Evolutionary conservation across 139 green algal genomes (phyloP), one percentile per base, ranked within the genome.

Genomic region (Dunaliella primolecta): DNA sequence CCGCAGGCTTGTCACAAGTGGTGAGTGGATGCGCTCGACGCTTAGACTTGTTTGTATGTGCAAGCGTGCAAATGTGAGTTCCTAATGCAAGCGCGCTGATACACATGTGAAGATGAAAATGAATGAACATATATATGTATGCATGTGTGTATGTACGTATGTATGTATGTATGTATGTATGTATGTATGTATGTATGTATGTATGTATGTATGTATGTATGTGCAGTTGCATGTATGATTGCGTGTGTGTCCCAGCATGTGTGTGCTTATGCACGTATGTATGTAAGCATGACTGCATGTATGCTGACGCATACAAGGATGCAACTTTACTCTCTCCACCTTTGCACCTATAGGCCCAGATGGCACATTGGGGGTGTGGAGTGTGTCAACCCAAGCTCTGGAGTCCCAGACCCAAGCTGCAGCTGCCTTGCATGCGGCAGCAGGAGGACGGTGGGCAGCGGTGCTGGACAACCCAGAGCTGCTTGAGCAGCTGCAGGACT

Each of bases 401-500:
- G 78, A 89, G 34, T 33, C 25, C 46, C 34, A 78, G 33, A 81
- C 87, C 36, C 55, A 81, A 24, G 46, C 57, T 30, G 36, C 56
- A 3, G 72, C 79, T 74, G 80, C 83, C 23, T 1, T 80, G 15
- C 46, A 64, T 64, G 46, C 7, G 15, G 46, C 46, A 78, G 80
- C 37, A 24, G 34, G 81, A 32, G 78, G 74, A 31, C 86, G 88
- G 46, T 94, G 89, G 89, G 75, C 75, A 24, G 33, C 75, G 3
- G 74, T 94, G 56, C 83, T 96, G 83, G 89, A 79, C 24, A 90
- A 89, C 35, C 72, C 83, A 11, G 86, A 83, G 36, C 85, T 94
- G 36, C 87, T 93, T 64, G 79, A 89, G n/a, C 92, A 97, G 75
- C 84, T 94, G 72, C 72, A 80, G 31, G 91, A 95, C 84, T 95